Conservation (phyloP, 1,284 basidiomycete genomes). For the Paramarasmius palmivorus region DNA sequence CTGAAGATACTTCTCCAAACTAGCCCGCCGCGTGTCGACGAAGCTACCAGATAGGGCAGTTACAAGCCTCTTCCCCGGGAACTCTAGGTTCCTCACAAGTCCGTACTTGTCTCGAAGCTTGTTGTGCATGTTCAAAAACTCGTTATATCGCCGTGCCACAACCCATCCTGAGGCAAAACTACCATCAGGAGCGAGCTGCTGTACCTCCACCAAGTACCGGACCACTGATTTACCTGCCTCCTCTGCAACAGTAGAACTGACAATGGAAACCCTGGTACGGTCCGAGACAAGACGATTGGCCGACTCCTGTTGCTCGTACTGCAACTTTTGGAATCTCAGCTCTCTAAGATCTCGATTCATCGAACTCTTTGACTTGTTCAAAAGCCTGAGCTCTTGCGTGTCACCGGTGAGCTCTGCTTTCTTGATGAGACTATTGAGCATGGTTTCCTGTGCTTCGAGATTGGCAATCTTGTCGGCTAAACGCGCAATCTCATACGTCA, state of each 20-base stretch:
- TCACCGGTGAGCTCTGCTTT: slow-evolving; percentile 95
- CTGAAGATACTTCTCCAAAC: slow-evolving; percentile 89
- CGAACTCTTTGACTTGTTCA: slow-evolving; percentile 79
- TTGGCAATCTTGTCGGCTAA: slow-evolving; percentile 75
- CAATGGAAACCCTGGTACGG: slow-evolving; percentile 77
- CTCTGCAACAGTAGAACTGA: slow-evolving; percentile 74
- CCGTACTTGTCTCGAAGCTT: slow-evolving; percentile 76
- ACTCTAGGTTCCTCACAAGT: slow-evolving; percentile 72
- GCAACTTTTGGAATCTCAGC: slow-evolving; percentile 84
- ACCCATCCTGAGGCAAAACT: slow-evolving; percentile 85
- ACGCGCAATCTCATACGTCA: slow-evolving; percentile 80
- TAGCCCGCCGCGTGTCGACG: slow-evolving; percentile 77
- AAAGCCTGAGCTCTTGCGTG: slow-evolving; percentile 79
- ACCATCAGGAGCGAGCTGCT: slow-evolving; percentile 79
- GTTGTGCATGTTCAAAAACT: slow-evolving; percentile 89
- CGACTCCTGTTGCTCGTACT: slow-evolving; percentile 89
- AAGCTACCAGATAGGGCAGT: slow-evolving; percentile 80
- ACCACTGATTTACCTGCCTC: slow-evolving; percentile 89
- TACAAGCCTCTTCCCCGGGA: slow-evolving; percentile 91
- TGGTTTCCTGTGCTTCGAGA: slow-evolving; percentile 77
- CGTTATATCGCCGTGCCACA: slow-evolving; percentile 89
- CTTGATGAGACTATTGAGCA: slow-evolving; percentile 85
- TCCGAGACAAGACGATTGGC: slow-evolving; percentile 83
- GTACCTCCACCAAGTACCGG: slow-evolving; percentile 90
- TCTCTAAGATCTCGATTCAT: slow-evolving; percentile 84